These are phyloP conservation scores for Phytophthora brassicae DNA, from an alignment of 352 stramenopile species.

Conservation along the genomic window DNA sequence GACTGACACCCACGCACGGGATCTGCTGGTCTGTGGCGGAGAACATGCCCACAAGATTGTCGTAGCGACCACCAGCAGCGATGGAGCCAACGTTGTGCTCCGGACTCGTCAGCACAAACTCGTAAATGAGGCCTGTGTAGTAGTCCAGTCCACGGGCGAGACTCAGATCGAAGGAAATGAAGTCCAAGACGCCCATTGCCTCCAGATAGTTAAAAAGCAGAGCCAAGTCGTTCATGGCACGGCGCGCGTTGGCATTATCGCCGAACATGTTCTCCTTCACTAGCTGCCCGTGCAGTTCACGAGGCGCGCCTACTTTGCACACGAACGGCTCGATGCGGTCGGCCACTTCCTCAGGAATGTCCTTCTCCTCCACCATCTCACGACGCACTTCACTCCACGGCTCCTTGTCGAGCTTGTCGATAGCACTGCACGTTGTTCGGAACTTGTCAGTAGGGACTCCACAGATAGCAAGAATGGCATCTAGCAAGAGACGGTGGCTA, in stretches of 20 bases:
- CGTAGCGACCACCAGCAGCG: constrained; percentile 96
- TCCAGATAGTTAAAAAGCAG: constrained; percentile 98
- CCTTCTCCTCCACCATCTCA: constrained; percentile 98
- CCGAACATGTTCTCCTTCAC: constrained; percentile 88
- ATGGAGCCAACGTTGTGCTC: constrained; percentile 96
- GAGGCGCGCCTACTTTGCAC: constrained; percentile 85
- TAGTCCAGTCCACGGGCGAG: constrained; percentile 98
- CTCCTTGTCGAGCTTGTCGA: constrained; percentile 99
- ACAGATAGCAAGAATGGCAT: constrained; percentile 97
- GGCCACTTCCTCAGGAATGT: constrained; percentile 86
- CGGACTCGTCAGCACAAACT: constrained; percentile 93
- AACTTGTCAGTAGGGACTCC: constrained; percentile 97
- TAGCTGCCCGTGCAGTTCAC: constrained; percentile 82
- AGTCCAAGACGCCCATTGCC: constrained; percentile 94
- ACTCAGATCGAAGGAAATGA: constrained; percentile 96
- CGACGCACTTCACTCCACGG: constrained; percentile 87
- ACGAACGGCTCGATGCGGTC: constrained; percentile 96
- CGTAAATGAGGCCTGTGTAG: constrained; percentile 99
- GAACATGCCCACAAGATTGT: constrained; percentile 99
- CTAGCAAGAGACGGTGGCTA: constrained; percentile 96
- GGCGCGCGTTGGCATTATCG: constrained; percentile 80
- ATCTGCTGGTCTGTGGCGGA: constrained; percentile 94
- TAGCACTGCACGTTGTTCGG: constrained; percentile 96
- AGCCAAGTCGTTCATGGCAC: constrained; percentile 92
- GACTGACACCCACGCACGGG: constrained; percentile 97